These are phyloP conservation scores for Aspergillus sclerotiicarbonarius DNA, from an alignment of 495 filamentous ascomycete genomes.

Conservation along the genomic window DNA sequence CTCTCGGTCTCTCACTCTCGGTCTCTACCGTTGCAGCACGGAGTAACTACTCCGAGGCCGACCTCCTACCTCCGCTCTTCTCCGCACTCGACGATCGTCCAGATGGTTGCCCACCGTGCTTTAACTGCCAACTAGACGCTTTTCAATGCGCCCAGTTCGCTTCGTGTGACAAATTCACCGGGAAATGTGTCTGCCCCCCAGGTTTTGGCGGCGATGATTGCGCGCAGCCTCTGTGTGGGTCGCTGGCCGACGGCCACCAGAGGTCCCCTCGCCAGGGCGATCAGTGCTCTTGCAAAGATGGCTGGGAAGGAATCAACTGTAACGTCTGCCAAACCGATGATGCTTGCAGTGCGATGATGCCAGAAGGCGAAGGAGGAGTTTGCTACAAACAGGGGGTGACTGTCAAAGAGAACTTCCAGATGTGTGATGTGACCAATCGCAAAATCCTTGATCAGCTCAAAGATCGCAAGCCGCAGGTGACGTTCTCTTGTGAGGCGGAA, in stretches of 20 bases:
- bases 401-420: conserved; percentile 92
- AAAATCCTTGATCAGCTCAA: conserved; percentile 88
- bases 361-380: conserved; percentile 70
- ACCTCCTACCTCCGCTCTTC: conserved; percentile 36
- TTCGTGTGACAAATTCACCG: conserved; percentile 78
- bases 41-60: conserved; percentile 34
- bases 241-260: conserved; percentile 75
- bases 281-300: conserved; percentile 83
- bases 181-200: conserved; percentile 85
- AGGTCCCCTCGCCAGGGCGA: conserved; percentile 65
- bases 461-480: conserved; percentile 82
- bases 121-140: conserved; percentile 94
- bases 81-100: conserved; percentile 57
- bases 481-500: conserved; percentile 83
- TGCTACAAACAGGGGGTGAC: conserved; percentile 90
- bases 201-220: conserved; percentile 95
- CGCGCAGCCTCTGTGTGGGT: conserved; percentile 81
- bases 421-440: conserved; percentile 94
- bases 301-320: conserved; percentile 98
- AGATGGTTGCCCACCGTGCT: conserved; percentile 66
- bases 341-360: conserved; percentile 84
- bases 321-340: conserved; percentile 85
- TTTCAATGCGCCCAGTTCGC: conserved; percentile 89
- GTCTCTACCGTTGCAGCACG: conserved; percentile 25
- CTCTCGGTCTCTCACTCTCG: conserved; percentile 26